Evolutionary conservation across 2,329 filamentous ascomycete species (phyloP).

Genomic region (Aspergillus viridinutans): DNA sequence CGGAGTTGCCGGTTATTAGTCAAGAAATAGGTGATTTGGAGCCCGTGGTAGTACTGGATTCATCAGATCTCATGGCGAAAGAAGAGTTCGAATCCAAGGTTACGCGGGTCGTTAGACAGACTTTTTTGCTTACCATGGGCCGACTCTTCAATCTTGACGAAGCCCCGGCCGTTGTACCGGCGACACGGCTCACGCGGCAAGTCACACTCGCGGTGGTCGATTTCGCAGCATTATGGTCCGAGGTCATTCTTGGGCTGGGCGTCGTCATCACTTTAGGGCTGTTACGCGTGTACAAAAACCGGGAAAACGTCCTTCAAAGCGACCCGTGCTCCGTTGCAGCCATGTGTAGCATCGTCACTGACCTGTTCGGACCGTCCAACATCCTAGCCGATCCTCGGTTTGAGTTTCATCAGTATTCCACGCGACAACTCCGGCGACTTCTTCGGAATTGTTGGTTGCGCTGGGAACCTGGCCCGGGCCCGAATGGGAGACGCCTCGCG

Average conservation of each 20-base stretch:
- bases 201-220: slow-evolving; percentile 28
- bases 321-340: slow-evolving; percentile 32
- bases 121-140: slow-evolving; percentile 28
- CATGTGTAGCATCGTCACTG: slow-evolving; percentile 33
- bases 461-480: slow-evolving; percentile 25
- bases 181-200: slow-evolving; percentile 19
- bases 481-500: slow-evolving; percentile 24
- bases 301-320: slow-evolving; percentile 28
- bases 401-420: slow-evolving; percentile 32
- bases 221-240: slow-evolving; percentile 26
- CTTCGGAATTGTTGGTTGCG: slow-evolving; percentile 25
- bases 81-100: slow-evolving; percentile 25
- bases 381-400: slow-evolving; percentile 22
- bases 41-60: slow-evolving; percentile 26
- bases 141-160: slow-evolving; percentile 29
- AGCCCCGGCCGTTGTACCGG: slow-evolving; percentile 16
- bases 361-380: slow-evolving; percentile 26
- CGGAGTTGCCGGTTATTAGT: slow-evolving; percentile 29
- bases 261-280: slow-evolving; percentile 22
- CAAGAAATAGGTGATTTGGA: slow-evolving; percentile 28
- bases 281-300: slow-evolving; percentile 25
- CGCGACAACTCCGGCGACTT: slow-evolving; percentile 27
- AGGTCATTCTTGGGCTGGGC: slow-evolving; percentile 25
- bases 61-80: slow-evolving; percentile 25
- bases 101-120: slow-evolving; percentile 24